Evolutionary conservation across 495 filamentous ascomycete genomes (phyloP).

Genomic region (Ramalina peruviana): DNA sequence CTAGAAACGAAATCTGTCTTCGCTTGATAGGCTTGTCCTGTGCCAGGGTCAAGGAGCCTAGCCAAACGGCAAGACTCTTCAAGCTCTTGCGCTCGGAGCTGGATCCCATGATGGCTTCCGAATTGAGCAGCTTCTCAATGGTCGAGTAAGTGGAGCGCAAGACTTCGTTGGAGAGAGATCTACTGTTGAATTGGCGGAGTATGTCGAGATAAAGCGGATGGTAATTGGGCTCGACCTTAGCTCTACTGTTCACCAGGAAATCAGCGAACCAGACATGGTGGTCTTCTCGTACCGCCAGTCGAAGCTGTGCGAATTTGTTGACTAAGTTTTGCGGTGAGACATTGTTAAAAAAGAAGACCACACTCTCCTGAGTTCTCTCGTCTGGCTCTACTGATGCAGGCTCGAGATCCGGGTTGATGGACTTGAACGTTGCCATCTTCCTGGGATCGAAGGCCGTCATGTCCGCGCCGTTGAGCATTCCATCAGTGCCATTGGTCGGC

Average conservation of each 20-base stretch:
- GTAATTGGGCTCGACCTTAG: slow-evolving; percentile 92
- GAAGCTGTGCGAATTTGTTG: slow-evolving; percentile 65
- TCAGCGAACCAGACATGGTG: slow-evolving; percentile 93
- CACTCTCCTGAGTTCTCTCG: slow-evolving; percentile 76
- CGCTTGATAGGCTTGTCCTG: slow-evolving; percentile 93
- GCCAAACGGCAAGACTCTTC: slow-evolving; percentile 84
- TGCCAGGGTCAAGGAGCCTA: slow-evolving; percentile 85
- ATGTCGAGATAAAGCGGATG: slow-evolving; percentile 85
- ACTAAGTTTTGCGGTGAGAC: slow-evolving; percentile 78
- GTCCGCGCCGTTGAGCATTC: slow-evolving; percentile 23
- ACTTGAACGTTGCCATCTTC: slow-evolving; percentile 52
- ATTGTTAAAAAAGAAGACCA: slow-evolving; percentile 93
- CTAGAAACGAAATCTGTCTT: slow-evolving; percentile 92
- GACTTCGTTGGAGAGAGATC: slow-evolving; percentile 70
- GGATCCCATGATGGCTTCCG: slow-evolving; percentile 66
- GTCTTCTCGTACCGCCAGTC: slow-evolving; percentile 57
- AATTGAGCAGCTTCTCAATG: slow-evolving; percentile 72
- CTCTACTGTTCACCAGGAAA: slow-evolving; percentile 91
- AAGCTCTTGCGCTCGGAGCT: slow-evolving; percentile 71
- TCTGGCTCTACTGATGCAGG: slow-evolving; percentile 59
- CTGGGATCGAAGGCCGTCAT: slow-evolving; percentile 46
- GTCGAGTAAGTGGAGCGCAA: slow-evolving; percentile 86
- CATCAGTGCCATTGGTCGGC: slow-evolving; percentile 21
- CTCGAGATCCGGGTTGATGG: slow-evolving; percentile 59
- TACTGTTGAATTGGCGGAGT: slow-evolving; percentile 67